phyloP scores from a whole-genome alignment of 805 yeast species.

The Pichia phayaonensis region DNA sequence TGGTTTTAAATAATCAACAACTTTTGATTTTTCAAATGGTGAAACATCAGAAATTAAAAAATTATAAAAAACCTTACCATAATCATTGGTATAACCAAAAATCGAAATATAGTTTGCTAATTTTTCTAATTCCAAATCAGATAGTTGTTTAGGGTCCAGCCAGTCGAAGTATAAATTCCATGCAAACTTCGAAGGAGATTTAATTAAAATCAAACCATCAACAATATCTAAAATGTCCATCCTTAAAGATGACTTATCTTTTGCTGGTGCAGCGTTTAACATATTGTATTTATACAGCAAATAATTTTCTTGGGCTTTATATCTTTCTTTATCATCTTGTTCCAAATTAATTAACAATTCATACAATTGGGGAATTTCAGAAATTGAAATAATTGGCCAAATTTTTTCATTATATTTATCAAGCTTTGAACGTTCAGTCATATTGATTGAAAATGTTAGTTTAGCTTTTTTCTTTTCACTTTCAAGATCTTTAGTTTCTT shows the following conservation, averaged over 20 bases:
- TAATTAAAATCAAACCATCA: slow-evolving; percentile 66
- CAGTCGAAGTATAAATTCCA: slow-evolving; percentile 76
- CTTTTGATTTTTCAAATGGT: slow-evolving; percentile 38
- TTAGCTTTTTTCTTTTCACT: slow-evolving; percentile 38
- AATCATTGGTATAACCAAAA: slow-evolving; percentile 49
- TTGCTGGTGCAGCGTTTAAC: slow-evolving; percentile 44
- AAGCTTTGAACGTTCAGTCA: slow-evolving; percentile 29
- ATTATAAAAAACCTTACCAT: slow-evolving; percentile 52
- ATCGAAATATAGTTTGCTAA: slow-evolving; percentile 44
- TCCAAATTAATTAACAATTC: slow-evolving; percentile 47
- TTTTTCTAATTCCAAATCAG: slow-evolving; percentile 39
- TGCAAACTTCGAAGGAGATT: slow-evolving; percentile 51
- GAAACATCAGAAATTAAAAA: slow-evolving; percentile 63
- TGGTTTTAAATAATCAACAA: slow-evolving; percentile 17
- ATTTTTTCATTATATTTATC: slow-evolving; percentile 30
- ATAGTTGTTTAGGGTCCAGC: slow-evolving; percentile 46
- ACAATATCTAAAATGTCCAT: slow-evolving; percentile 46
- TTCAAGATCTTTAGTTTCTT: slow-evolving; percentile 37
- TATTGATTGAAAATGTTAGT: slow-evolving; percentile 40
- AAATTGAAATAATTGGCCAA: slow-evolving; percentile 42
- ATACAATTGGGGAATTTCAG: slow-evolving; percentile 49
- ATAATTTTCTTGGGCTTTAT: slow-evolving; percentile 49
- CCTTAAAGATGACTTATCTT: slow-evolving; percentile 32
- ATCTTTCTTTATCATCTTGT: slow-evolving; percentile 52
- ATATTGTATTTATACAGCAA: slow-evolving; percentile 50